phyloP scores from a whole-genome alignment of 2,329 filamentous ascomycete genomes.

The Dactylellina parvicollis region DNA sequence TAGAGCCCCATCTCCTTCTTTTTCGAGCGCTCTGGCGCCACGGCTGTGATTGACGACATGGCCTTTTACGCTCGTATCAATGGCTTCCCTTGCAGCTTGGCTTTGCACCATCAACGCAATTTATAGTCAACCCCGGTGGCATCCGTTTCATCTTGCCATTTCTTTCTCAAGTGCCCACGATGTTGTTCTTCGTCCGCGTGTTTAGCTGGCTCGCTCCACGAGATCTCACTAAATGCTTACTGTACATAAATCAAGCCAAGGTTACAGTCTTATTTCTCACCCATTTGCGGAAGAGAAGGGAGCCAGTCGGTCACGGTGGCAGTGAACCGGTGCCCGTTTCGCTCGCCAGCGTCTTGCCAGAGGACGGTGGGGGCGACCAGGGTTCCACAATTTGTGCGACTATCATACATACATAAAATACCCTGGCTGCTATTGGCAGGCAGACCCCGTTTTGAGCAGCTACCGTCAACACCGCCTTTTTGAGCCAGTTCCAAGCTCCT shows the following conservation, averaged over 20 bases:
- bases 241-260: constrained; percentile 5
- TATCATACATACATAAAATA: constrained; percentile 26
- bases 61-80: constrained; percentile 18
- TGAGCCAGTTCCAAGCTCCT: constrained; percentile 20
- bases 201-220: neutral
- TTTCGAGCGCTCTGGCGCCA: constrained; percentile 3
- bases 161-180: constrained; percentile 1
- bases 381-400: constrained; percentile 26
- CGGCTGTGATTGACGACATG: constrained; percentile 9
- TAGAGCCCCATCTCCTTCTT: neutral
- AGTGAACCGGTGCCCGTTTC: constrained; percentile 5
- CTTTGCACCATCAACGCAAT: neutral
- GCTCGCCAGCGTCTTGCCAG: neutral
- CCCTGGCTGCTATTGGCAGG: constrained; percentile 17
- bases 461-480: constrained; percentile 20
- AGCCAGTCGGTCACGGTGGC: neutral
- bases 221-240: constrained; percentile 30
- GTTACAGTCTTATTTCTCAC: constrained; percentile 43
- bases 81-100: constrained; percentile 10
- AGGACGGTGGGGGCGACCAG: neutral
- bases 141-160: constrained; percentile 36
- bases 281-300: neutral
- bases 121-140: neutral
- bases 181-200: neutral
- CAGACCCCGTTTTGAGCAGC: constrained; percentile 15